Evolutionary conservation across 2,329 filamentous ascomycete species (phyloP), one percentile per base, ranked within the genome.

Genomic region (Exophiala xenobiotica): DNA sequence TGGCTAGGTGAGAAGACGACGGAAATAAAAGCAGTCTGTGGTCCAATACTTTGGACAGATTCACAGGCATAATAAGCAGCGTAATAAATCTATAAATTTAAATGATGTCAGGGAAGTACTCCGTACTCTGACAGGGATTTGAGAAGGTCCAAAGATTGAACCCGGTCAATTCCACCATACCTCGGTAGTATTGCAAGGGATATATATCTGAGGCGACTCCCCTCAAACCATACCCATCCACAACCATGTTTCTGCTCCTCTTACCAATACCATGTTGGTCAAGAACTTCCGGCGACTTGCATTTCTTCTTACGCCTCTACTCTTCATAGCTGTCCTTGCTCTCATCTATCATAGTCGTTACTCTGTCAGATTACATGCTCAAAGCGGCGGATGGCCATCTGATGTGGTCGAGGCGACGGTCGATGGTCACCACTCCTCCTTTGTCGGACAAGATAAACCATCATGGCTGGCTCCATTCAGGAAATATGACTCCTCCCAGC

Each of bases 401-500:
- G 31, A 35, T 35, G n/a, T 35, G 31, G n/a, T 35, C 19, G 23
- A n/a, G 22, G 23, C 38, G 14, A 20, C 6, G 6, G 9, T 11
- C n/a, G 12, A 4, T 3, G 14, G 12, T 40, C 9, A 16, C 7
- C 8, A 22, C 9, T n/a, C 8, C 4, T 4, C 18, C 7, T 12
- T n/a, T 18, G n/a, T 14, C 6, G 38, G n/a, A 11, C 38, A 40
- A 14, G 29, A 38, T 23, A 29, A 29, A 26, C 31, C 33, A 2
- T 52, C 42, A 16, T 42, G 23, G 7, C 40, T 29, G 33, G 38
- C 44, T 11, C 16, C 42, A 6, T 0, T 75, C 78, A 5, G 19
- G 18, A 23, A 40, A 24, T 9, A 73, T 81, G 44, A 64, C 70
- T 1, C 65, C 74, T 0, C 79, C 78, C 0, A 56, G 19, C 19